Evolutionary conservation across 495 filamentous ascomycete species (phyloP), one percentile per base, ranked within the genome.

Genomic region (Aspergillus kassunensis): DNA sequence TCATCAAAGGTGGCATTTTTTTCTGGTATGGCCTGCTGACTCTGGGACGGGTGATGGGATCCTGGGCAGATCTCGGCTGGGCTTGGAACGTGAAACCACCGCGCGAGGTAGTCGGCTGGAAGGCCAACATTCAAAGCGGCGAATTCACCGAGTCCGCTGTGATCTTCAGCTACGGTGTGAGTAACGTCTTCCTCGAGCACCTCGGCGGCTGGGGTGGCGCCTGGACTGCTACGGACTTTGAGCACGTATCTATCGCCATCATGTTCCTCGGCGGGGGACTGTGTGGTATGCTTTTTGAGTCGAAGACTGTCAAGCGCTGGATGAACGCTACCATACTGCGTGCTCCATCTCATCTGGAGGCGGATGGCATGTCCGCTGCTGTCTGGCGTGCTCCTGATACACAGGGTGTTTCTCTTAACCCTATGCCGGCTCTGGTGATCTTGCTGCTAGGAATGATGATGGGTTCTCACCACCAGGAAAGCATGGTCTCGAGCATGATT

Each of bases 1-100:
- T 88, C 68, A 88, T 97, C 65, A 98, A 97, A 64, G 93, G 92
- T 46, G 89, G 90, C n/a, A 88, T 97, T 50, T 98, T 98, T 72
- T 89, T 97, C 69, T 90, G 90, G 86, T 90, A 96, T 53, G 93
- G 93, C 15, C 63, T 96, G 11, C 68, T 97, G 23, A 93, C 90
- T 0, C 80, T 98, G 16, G 90, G 90, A 13, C 88, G 93, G 16
- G 96, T 88, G 84, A 81, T 91, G 57, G 93, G 93, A 15, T 85
- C 86, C 70, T 98, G 93, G 70, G 83, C 87, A 36, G 89, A 95
- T 43, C 79, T 92, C 45, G 93, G 93, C 53, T 98, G 93, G 93
- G 87, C 90, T 0, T 98, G 93, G 93, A 97, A 98, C 58, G 68
- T 91, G 47, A 87, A 86, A 51, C 91, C 90, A 0, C 71, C 80